Conservation (phyloP, 305 asterid genomes). For the Fraxinus sp. region DNA sequence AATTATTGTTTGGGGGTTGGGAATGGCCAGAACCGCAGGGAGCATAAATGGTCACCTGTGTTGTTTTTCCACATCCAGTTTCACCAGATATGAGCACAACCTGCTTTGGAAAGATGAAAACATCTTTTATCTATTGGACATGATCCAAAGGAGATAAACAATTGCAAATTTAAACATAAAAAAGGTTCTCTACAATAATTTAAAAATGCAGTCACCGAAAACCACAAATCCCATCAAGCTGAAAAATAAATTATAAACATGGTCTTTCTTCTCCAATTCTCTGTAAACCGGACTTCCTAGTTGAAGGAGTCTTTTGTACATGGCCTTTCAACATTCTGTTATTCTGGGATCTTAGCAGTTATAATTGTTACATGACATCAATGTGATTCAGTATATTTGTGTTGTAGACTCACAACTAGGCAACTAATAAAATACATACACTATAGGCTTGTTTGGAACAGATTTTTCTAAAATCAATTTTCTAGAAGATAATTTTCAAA, state of each 20-base stretch:
- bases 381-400: constrained; percentile 5
- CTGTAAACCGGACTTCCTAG: background rate
- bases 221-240: constrained; percentile 11
- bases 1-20: constrained; percentile 4
- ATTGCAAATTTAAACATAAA: constrained; percentile 6
- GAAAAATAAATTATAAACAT: constrained; percentile 3
- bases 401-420: constrained; percentile 10
- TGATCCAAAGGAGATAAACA: background rate
- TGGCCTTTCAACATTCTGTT: background rate
- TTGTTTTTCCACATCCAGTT: constrained; percentile 99
- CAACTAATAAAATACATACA: constrained; percentile 2
- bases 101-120: constrained; percentile 41
- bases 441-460: background rate
- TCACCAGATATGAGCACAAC: constrained; percentile 94
- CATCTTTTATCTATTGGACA: constrained; percentile 9
- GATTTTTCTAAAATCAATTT: background rate
- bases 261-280: background rate
- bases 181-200: background rate
- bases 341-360: background rate
- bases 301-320: background rate
- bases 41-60: constrained; percentile 61
- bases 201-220: constrained; percentile 7
- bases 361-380: background rate
- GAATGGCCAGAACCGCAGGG: constrained; percentile 6
- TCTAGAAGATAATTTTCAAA: background rate